Base-by-base conservation (phyloP, 139 green algal species). In the Pedinophyceae sp. region DNA sequence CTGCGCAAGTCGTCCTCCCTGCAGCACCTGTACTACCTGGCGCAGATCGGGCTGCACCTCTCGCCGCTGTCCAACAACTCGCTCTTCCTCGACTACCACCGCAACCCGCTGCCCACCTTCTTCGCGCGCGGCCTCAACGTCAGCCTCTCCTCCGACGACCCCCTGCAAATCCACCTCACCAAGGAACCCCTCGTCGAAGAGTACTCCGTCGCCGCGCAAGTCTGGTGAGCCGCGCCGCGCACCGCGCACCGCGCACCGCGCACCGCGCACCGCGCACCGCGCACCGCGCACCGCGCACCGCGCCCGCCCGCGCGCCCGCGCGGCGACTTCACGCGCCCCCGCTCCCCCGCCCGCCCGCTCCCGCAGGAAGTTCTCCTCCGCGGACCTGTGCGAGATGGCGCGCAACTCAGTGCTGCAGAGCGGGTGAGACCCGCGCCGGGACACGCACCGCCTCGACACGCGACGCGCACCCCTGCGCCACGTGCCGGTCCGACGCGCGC, bases 21-120 rank as follows among this genome's bases (percentile, higher is more conserved):
- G 57, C 84, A 92, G 67, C 90, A 90, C 67, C 67, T 92, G 29
- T 91, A 80, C 71, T 89, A 88, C 66, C 57, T 86, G 38, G 67
- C 71, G 3, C 86, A 94, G 82, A 85, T 96, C 52, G 89, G 87
- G 2, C 78, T 97, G 39, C 91, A 80, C 69, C 95, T 97, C 88
- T 79, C 62, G 4, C 91, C 91, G 2, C 73, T 99, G 39, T 93
- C 79, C 73, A 99, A 99, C 80, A 99, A 99, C 80, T 87, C 70
- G 28, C 75, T 99, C 20, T 99, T 99, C 76, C 73, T 98, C 48
- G 91, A 99, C 78, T 99, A 99, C 77, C 89, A 97, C 78, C 76
- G 75, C 54, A 99, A 99, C 77, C 91, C 91, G n/a, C 95, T 99
- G 70, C 91, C 91, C 20, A 66, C 76, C 28, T 97, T 97, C 69